Percentiles rank a stretch among this genome's conserved stretches.
phyloP scores from a whole-genome alignment of 1,284 basidiomycete species.

The Mycena sp. region DNA sequence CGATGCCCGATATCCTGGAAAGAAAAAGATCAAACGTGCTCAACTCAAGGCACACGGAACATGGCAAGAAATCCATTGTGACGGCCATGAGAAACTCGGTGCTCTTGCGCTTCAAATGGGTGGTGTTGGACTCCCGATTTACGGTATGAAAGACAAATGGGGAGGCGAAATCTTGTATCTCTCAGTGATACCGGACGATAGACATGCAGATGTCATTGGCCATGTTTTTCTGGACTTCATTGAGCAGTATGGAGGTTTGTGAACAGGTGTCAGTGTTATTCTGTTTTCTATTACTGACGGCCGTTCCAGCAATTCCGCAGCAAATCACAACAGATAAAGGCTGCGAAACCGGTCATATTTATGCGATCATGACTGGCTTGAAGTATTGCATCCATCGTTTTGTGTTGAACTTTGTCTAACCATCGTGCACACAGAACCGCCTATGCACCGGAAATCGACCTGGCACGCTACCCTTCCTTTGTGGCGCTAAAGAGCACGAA shows the following conservation, averaged over 20 bases:
- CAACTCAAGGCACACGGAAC: slow-evolving; percentile 6
- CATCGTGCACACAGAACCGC: too few species aligned
- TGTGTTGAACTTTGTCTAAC: not conserved
- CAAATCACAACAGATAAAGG: slow-evolving; percentile 4
- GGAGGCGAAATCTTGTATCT: not conserved
- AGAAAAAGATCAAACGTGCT: slow-evolving; percentile 2
- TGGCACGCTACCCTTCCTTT: too few species aligned
- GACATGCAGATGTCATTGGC: slow-evolving; percentile 4
- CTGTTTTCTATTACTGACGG: not conserved
- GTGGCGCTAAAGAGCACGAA: too few species aligned
- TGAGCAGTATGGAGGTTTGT: not conserved
- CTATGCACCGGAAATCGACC: too few species aligned
- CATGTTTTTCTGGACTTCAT: slow-evolving; percentile 14
- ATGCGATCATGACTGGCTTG: not conserved
- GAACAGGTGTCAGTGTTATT: not conserved
- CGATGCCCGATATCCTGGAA: slow-evolving; percentile 5
- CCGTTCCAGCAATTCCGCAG: not conserved
- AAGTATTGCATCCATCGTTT: not conserved
- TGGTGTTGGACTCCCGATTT: slow-evolving; percentile 4
- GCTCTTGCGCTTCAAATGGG: slow-evolving; percentile 9
- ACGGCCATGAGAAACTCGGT: slow-evolving; percentile 9
- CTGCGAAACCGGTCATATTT: not conserved
- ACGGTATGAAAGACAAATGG: slow-evolving; percentile 8
- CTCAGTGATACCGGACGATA: not conserved
- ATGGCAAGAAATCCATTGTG: slow-evolving; percentile 1